Base-by-base conservation (phyloP, 768 basidiomycete genomes). In the Lentinula aciculospora region DNA sequence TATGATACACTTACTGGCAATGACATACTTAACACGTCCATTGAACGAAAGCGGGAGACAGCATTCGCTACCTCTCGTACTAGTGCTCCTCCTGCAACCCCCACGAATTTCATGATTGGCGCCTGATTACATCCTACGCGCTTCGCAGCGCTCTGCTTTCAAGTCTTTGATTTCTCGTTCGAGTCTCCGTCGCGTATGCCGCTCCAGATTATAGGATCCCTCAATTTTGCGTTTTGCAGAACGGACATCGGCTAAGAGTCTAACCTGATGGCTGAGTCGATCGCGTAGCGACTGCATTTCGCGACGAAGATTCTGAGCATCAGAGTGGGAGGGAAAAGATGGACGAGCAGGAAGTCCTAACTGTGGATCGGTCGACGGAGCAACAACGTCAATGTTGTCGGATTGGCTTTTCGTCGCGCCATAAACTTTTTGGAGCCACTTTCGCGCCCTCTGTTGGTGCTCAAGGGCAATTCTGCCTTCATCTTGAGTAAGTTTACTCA, bases 381-480 rank as follows among this genome's bases (percentile, higher is more conserved):
- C 10, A 23, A 19, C 8, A 21, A 23, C 13, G 13, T 19, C 19
- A 4, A 21, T 50, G 28, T 13, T 19, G 32, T 21, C 29, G 19
- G 28, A 29, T n/a, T 21, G 32, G 29, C 13, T 29, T 50, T 23
- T 50, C 32, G 21, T 36, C 39, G 65, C 60, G 13, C 80, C 79
- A 56, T 81, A 81, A 10, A 81, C 76, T 56, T 76, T 78, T 48
- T 76, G 78, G 23, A 83, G 65, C 73, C 78, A 81, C 53, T 65
- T 67, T 53, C 72, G 69, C 19, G 80, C 74, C 44, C 73, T 72
- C 15, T 66, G 63, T 51, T 74, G 69, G 62, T 84, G 79, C 21
- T 66, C 64, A 1, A 65, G 59, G 17, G 69, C 67, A n/a, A 63
- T 60, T n/a, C 64, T 64, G 0, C 70, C 65, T 34, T 68, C 63